Percentiles rank a stretch among this genome's conserved stretches.
phyloP scores from a whole-genome alignment of 148 eudicot species.

The Fagopyrum homotropicum region DNA sequence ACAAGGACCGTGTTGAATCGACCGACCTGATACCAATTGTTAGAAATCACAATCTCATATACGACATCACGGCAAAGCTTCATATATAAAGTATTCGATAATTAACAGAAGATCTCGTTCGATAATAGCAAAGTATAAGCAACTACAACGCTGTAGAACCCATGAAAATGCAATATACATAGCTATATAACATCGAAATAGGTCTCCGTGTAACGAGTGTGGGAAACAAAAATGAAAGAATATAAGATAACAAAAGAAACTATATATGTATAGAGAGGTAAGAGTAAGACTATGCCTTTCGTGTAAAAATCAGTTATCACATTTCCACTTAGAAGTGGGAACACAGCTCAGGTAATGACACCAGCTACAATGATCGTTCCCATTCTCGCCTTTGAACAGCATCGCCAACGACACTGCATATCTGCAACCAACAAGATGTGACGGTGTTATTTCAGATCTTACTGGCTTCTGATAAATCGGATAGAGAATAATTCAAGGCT shows the following conservation, averaged over 20 bases:
- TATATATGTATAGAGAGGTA: background rate
- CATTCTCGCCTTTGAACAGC: constrained; percentile 12
- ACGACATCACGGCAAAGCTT: too few species aligned
- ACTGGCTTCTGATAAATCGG: background rate
- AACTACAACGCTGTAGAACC: background rate
- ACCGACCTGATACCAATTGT: too few species aligned
- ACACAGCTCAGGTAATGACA: constrained; percentile 16
- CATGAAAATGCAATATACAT: constrained; percentile 1
- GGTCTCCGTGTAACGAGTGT: too few species aligned
- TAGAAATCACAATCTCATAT: too few species aligned
- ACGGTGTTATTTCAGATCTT: background rate
- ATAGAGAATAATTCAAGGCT: background rate
- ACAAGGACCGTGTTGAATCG: too few species aligned
- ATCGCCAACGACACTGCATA: constrained; percentile 3
- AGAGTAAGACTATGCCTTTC: background rate
- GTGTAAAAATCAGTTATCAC: constrained; percentile 9
- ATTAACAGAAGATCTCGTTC: too few species aligned
- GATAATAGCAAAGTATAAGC: background rate
- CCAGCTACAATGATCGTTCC: constrained; percentile 16
- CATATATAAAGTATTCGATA: too few species aligned
- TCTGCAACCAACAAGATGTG: constrained; percentile 7
- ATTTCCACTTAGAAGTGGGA: constrained; percentile 13
- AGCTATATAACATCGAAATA: background rate
- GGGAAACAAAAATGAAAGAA: constrained; percentile 4
- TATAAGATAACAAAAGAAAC: background rate